Base-by-base conservation (phyloP, 2,329 filamentous ascomycete genomes). In the Didymella sp. region DNA sequence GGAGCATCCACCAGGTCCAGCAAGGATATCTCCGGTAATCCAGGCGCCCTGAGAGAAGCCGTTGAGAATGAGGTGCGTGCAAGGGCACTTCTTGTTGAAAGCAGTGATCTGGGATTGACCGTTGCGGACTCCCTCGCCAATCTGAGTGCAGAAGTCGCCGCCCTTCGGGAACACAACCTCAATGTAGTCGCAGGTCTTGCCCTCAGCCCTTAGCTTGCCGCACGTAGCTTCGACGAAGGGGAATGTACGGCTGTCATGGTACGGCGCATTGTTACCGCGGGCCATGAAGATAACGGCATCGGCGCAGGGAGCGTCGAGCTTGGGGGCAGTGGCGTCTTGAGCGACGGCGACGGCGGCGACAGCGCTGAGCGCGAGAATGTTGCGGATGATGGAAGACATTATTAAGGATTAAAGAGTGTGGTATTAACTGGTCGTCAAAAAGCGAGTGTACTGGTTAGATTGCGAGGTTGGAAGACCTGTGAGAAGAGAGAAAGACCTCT, bases 41-140 rank as follows among this genome's bases (percentile, higher is more conserved):
- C 87, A 82, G 41, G 80, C 84, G 38, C 85, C 85, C 80, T 85
- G 58, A 7, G 82, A 86, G 70, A 86, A 87, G 38, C 85, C 85
- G 38, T 86, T 81, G 43, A 87, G 71, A 6, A 87, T 82, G 40
- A 87, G 73, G 64, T 85, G 73, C 19, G 83, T 81, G 64, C 73
- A 75, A 37, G 85, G 85, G 64, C 85, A 87, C 62, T 77, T 73
- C 15, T 76, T 70, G 63, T 86, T 81, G 67, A 83, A 85, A 33
- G 74, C 71, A 53, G 84, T 88, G 9, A 88, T 84, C 6, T 68
- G 58, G 33, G 60, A 42, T 45, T 49, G 47, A 58, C 65, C 65
- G 58, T 64, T 64, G 54, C 56, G 54, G 56, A 60, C 63, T 50
- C 65, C 65, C 38, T 60, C 58, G 38, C 28, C 58, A 54, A 68